Conservation (phyloP, 2,329 filamentous ascomycete species). For the Aspergillus ruber region DNA sequence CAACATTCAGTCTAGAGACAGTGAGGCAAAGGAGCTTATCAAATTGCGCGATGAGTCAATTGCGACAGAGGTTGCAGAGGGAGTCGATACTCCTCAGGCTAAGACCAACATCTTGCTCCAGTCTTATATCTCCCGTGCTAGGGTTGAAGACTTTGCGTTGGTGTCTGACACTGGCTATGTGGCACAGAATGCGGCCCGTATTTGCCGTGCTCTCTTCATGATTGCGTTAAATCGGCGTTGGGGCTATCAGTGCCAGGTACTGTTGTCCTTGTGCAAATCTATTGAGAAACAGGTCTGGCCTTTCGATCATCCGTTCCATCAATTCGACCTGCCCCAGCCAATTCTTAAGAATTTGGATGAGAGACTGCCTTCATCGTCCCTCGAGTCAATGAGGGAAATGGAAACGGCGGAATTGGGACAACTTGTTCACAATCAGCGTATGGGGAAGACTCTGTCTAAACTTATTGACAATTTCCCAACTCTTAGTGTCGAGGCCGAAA, state of each 20-base stretch:
- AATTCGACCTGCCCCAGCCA: conserved; percentile 83
- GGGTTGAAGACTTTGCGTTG: conserved; percentile 87
- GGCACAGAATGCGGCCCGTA: conserved; percentile 89
- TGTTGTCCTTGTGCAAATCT: conserved; percentile 88
- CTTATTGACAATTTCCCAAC: conserved; percentile 89
- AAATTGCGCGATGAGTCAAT: conserved; percentile 64
- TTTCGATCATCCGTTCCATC: conserved; percentile 87
- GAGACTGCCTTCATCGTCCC: conserved; percentile 64
- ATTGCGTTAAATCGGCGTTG: conserved; percentile 90
- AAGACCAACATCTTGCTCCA: conserved; percentile 97
- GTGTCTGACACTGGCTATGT: conserved; percentile 91
- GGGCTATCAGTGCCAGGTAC: conserved; percentile 89
- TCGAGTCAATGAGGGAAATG: conserved; percentile 89
- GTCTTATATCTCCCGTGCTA: conserved; percentile 81
- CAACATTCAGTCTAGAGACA: conserved; percentile 89
- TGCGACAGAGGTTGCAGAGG: conserved; percentile 70
- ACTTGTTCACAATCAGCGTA: conserved; percentile 82
- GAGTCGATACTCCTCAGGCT: conserved; percentile 62
- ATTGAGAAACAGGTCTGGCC: conserved; percentile 96
- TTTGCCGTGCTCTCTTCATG: conserved; percentile 93
- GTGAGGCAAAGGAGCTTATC: conserved; percentile 78
- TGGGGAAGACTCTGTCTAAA: conserved; percentile 74
- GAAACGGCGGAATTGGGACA: conserved; percentile 82
- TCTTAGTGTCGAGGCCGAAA: conserved; percentile 82
- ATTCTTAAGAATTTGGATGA: conserved; percentile 78